Base-by-base conservation (phyloP, 352 stramenopile species). In the Phytophthora macrochlamydospora region DNA sequence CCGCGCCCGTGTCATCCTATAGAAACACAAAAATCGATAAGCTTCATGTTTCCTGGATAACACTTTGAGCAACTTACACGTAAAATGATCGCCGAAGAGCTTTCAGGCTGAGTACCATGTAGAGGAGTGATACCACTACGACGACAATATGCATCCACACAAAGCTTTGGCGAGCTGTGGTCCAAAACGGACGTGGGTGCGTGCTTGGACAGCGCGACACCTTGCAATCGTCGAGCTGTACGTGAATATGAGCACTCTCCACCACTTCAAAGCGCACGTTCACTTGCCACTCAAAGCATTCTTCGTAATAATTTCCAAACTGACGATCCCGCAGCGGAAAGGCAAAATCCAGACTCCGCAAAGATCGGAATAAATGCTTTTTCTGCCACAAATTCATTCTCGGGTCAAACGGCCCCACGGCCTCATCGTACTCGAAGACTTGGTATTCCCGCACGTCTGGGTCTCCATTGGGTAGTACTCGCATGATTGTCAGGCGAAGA, bases 211-310 rank as follows among this genome's bases (percentile, higher is more conserved):
- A 95, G 51, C 74, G 76, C 11, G 61, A 65, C 31, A 95, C 73
- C 40, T 83, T 68, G 35, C 79, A 89, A 45, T 92, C 82, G 38
- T 89, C 81, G 28, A 95, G 52, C 14, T 81, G 55, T 29, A 78
- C 82, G 28, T 73, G 70, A 35, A 92, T 67, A 44, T 83, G 78
- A 51, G 80, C 69, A 44, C 57, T 73, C 48, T 91, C 62, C 14
- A 87, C 62, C 35, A 80, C 76, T 33, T 74, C 51, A 29, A 94
- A 74, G 3, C 62, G 65, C 43, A 92, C 60, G 59, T 83, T 79
- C 14, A 96, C 71, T 35, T 77, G 66, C 88, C 88, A 96, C 56
- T 91, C 85, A 63, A 94, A 96, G 59, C 88, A 96, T 46, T 96
- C 88, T 45, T 82, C 67, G 67, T 96, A 96, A 42, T 85, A 91